Evolutionary conservation across 2,329 filamentous ascomycete genomes (phyloP).

Genomic region (Cercospora sesami): DNA sequence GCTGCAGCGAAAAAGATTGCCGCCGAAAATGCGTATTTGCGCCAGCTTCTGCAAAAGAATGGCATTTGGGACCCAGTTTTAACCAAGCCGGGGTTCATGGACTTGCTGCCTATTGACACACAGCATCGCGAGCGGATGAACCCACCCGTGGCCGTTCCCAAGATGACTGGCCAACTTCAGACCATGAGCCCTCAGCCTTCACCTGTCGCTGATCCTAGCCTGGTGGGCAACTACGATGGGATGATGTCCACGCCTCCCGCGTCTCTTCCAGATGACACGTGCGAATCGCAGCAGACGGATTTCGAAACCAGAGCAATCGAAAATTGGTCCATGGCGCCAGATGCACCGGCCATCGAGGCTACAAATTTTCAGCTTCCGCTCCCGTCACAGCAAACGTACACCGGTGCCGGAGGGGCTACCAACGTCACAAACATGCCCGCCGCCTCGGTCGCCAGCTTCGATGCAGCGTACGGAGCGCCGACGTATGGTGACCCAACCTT

Average conservation of each 20-base stretch:
- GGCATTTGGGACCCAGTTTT: background rate
- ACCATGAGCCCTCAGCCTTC: background rate
- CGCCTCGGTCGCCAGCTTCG: background rate
- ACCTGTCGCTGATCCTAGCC: background rate
- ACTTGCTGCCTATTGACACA: background rate
- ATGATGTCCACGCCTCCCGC: background rate
- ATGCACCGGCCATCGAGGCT: background rate
- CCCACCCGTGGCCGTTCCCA: background rate
- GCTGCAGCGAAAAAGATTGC: conserved; percentile 10
- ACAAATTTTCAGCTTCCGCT: background rate
- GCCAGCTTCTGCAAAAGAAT: conserved; percentile 2
- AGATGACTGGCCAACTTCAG: background rate
- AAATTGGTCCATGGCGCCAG: background rate
- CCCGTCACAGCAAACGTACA: background rate
- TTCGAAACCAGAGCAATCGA: background rate
- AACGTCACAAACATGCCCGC: background rate
- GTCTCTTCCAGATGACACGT: background rate
- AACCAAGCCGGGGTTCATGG: background rate
- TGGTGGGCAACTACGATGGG: background rate
- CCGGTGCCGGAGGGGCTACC: background rate
- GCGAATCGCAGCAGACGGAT: background rate
- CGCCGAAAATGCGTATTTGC: conserved; percentile 1
- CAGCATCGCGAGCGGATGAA: background rate
- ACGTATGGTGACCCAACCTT: background rate
- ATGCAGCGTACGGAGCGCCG: background rate